Evolutionary conservation across 805 yeast genomes (phyloP).

Genomic region (Jamesozyma hellenica): DNA sequence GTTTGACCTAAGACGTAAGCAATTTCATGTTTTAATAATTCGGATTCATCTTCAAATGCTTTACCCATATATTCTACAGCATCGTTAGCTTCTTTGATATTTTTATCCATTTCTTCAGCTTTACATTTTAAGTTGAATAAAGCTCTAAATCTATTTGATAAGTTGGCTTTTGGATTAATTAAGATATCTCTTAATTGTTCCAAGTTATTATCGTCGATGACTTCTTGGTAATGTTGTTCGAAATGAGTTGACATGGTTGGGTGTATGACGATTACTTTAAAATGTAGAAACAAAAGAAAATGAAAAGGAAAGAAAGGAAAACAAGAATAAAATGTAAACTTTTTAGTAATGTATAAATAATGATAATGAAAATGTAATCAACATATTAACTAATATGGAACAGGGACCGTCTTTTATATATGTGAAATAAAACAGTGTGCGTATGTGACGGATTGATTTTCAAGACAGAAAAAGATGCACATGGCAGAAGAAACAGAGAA

Average conservation of each 20-base stretch:
- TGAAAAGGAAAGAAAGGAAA: background rate
- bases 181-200: constrained; percentile 67
- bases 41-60: constrained; percentile 73
- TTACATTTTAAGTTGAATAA: constrained; percentile 79
- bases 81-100: constrained; percentile 43
- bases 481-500: too few species aligned
- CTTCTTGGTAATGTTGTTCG: constrained; percentile 29
- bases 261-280: background rate
- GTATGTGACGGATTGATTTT: too few species aligned
- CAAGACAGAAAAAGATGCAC: too few species aligned
- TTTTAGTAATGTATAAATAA: too few species aligned
- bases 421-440: too few species aligned
- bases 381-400: too few species aligned
- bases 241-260: constrained; percentile 29
- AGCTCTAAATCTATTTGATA: constrained; percentile 89
- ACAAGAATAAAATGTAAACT: too few species aligned
- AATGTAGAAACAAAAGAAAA: background rate
- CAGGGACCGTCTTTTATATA: too few species aligned
- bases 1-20: constrained; percentile 97
- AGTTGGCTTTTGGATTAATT: constrained; percentile 50
- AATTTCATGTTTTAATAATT: constrained; percentile 91
- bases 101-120: constrained; percentile 59
- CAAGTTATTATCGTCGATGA: constrained; percentile 34
- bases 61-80: constrained; percentile 80
- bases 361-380: too few species aligned